A percentile compares a stretch with the other conserved stretches of the same genome.
Conservation (phyloP, 78 protist species). For the Pelomyxa schiedti region DNA sequence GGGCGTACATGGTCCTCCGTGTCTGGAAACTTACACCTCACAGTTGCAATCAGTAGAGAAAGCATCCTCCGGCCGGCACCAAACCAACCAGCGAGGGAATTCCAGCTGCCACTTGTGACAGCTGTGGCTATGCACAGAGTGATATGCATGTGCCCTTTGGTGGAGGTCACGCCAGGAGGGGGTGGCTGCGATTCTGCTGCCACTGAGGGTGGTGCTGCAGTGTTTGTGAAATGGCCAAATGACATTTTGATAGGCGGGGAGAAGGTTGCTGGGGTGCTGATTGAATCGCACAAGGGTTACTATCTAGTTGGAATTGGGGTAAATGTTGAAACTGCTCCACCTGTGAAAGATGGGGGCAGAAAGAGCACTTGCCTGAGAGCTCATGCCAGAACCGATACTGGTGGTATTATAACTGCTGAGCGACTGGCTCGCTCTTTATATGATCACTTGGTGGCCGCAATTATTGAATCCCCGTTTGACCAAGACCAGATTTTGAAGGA, state of each 20-base stretch:
- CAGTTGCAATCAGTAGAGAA: too few relatives aligned
- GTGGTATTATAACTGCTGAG: not conserved
- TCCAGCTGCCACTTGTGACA: not conserved
- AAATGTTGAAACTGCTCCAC: not conserved
- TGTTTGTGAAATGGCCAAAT: constrained; percentile 14
- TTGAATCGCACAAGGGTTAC: not conserved
- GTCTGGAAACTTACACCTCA: not conserved
- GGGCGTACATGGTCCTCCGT: not conserved
- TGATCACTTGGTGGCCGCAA: not conserved
- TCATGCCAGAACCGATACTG: too few relatives aligned
- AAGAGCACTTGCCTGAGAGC: not conserved
- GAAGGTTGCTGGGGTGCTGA: constrained; percentile 3
- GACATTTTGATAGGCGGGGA: not conserved
- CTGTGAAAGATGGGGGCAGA: constrained; percentile 8
- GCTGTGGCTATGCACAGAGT: not conserved
- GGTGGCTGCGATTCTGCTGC: too few relatives aligned
- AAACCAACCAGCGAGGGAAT: not conserved
- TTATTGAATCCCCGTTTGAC: not conserved
- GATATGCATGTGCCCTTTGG: not conserved
- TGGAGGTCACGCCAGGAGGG: too few relatives aligned
- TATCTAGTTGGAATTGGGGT: constrained; percentile 18
- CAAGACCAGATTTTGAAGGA: not conserved
- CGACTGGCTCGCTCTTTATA: not conserved
- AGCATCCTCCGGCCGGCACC: not conserved
- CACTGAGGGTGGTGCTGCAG: not conserved